Evolutionary conservation across 192 early-diverging fungal species (phyloP).

Genomic region (Coemansia sp.): DNA sequence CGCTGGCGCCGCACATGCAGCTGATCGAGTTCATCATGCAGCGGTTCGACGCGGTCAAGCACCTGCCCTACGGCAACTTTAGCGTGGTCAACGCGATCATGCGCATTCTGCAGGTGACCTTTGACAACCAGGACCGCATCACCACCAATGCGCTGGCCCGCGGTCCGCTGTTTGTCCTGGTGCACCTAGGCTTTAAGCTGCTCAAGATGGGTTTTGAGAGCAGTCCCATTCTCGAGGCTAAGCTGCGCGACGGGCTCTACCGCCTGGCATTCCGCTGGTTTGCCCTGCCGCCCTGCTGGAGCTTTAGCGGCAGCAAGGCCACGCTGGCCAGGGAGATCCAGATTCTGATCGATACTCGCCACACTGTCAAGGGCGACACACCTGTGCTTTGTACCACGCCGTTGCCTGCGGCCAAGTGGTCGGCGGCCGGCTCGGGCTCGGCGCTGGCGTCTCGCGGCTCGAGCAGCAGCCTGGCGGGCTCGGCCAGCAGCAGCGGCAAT

Average conservation of each 20-base stretch:
- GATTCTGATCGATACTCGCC: conserved; percentile 63
- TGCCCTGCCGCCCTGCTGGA: conserved; percentile 69
- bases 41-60: conserved; percentile 77
- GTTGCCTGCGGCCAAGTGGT: conserved; percentile 5
- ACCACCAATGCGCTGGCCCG: conserved; percentile 70
- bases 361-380: conserved; percentile 58
- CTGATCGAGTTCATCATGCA: conserved; percentile 85
- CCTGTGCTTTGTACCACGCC: conserved; percentile 45
- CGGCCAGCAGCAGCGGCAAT: not conserved
- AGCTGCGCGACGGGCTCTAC: conserved; percentile 64
- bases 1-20: conserved; percentile 69
- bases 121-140: conserved; percentile 44
- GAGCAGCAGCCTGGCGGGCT: not conserved
- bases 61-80: conserved; percentile 60
- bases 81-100: conserved; percentile 72
- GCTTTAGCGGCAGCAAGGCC: conserved; percentile 70
- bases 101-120: conserved; percentile 76
- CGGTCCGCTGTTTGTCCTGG: conserved; percentile 74
- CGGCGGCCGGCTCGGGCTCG: not conserved
- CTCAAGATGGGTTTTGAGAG: conserved; percentile 60
- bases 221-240: conserved; percentile 62
- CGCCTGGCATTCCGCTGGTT: conserved; percentile 82
- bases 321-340: conserved; percentile 59
- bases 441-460: not conserved
- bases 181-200: conserved; percentile 70